Percentiles rank a stretch among this genome's conserved stretches.
These are phyloP conservation scores for Dactylellina drechsleri DNA, from an alignment of 2,329 filamentous ascomycete genomes.

Conservation along the genomic window DNA sequence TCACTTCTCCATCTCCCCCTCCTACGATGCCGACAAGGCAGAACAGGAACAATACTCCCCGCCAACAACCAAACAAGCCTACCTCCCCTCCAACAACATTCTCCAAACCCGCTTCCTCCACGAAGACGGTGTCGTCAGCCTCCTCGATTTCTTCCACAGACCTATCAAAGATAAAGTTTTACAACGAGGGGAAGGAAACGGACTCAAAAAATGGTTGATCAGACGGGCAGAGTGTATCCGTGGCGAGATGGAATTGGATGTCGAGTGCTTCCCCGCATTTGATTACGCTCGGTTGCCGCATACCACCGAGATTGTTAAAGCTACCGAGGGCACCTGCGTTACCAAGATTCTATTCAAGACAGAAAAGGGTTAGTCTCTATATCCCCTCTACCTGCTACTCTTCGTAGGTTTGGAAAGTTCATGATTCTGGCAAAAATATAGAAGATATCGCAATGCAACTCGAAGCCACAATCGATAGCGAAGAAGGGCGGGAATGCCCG, in stretches of 20 bases:
- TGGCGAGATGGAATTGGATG: constrained; percentile 72
- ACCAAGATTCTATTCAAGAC: constrained; percentile 49
- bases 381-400: neutral
- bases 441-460: constrained; percentile 70
- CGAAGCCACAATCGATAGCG: constrained; percentile 73
- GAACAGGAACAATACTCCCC: constrained; percentile 63
- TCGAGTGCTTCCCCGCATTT: constrained; percentile 78
- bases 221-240: constrained; percentile 78
- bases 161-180: constrained; percentile 70
- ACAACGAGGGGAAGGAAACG: constrained; percentile 65
- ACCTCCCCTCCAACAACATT: constrained; percentile 78
- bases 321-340: constrained; percentile 56
- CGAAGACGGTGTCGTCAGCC: constrained; percentile 77
- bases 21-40: constrained; percentile 46
- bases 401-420: neutral
- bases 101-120: constrained; percentile 81
- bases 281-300: constrained; percentile 75
- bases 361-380: constrained; percentile 32
- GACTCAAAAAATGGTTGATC: constrained; percentile 76
- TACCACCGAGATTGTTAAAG: constrained; percentile 68
- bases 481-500: constrained; percentile 67
- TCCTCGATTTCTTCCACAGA: constrained; percentile 80
- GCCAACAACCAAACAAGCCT: constrained; percentile 79
- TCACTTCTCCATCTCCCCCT: constrained; percentile 71
- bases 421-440: neutral